Evolutionary conservation across 441 rosid genomes (phyloP).

Genomic region (Populus hybrid): DNA sequence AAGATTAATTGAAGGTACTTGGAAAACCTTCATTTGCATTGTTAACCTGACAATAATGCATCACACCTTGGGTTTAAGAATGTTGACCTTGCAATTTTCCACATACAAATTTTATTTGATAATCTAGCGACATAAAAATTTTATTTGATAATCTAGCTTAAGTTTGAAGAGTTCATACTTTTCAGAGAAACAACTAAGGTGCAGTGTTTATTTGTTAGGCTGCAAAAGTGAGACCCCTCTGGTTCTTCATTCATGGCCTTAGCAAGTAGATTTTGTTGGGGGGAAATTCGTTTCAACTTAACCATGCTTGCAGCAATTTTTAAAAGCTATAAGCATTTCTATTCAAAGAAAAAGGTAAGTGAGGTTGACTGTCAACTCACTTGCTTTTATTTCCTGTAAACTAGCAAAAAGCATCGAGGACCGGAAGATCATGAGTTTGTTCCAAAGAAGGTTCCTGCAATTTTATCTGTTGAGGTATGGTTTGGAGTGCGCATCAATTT

Average conservation of each 20-base stretch:
- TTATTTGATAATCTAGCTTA: not conserved
- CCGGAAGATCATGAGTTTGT: constrained; percentile 41
- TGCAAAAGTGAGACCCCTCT: not conserved
- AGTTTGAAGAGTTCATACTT: not conserved
- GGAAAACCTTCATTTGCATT: not conserved
- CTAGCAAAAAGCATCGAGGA: constrained; percentile 52
- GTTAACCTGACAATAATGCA: not conserved
- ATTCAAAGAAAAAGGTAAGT: not conserved
- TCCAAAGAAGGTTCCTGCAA: constrained; percentile 72
- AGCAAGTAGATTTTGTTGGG: not conserved
- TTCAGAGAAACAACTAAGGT: not conserved
- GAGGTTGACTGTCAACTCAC: not conserved
- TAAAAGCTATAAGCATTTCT: not conserved
- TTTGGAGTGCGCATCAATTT: not conserved
- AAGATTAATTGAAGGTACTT: not conserved
- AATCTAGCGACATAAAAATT: not conserved
- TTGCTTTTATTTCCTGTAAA: not conserved
- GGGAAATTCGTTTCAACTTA: not conserved
- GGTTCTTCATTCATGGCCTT: not conserved
- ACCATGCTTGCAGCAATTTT: not conserved
- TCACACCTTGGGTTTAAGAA: not conserved
- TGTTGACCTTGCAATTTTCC: not conserved
- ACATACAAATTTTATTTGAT: not conserved
- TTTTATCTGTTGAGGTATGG: constrained; percentile 88
- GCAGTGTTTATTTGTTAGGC: not conserved